A percentile compares a stretch with the other conserved stretches of the same genome.
These are phyloP conservation scores for Cicer arietinum DNA, from an alignment of 306 rosid genomes.

Conservation along the genomic window DNA sequence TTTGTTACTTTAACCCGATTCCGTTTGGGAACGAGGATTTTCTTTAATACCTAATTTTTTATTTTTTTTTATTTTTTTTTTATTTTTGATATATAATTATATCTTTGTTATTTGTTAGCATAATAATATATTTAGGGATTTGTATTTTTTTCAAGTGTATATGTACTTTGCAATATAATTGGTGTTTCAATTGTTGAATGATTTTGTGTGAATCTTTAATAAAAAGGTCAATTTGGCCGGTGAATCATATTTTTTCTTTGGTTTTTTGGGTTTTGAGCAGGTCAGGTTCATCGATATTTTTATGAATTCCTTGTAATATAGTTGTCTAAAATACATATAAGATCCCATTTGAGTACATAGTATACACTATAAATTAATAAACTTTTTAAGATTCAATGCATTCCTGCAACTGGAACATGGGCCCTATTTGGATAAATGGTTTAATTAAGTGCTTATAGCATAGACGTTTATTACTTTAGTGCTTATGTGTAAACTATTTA, in stretches of 20 bases:
- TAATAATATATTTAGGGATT: not conserved
- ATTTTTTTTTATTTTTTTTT: not conserved
- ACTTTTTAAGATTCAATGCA: not conserved
- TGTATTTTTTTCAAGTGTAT: slow-evolving; percentile 9
- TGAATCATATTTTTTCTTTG: slow-evolving; percentile 18
- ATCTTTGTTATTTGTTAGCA: not conserved
- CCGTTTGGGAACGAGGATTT: not conserved
- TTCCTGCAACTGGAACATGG: not conserved
- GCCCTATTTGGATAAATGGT: no score
- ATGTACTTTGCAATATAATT: not conserved
- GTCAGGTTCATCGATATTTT: slow-evolving; percentile 1
- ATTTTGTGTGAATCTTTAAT: not conserved
- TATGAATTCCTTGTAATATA: slow-evolving; percentile 2
- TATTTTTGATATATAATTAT: not conserved
- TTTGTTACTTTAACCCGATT: not conserved
- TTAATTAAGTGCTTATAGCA: no score
- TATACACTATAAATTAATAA: not conserved
- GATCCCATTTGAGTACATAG: not conserved
- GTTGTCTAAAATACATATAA: not conserved
- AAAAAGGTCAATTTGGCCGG: not conserved
- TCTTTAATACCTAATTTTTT: not conserved
- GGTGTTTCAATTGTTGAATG: slow-evolving; percentile 1
- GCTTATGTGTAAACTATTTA: no score
- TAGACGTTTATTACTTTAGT: no score
- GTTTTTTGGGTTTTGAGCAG: slow-evolving; percentile 20